Conservation (phyloP, 345 rosid genomes). For the Hibiscus mutabilis region DNA sequence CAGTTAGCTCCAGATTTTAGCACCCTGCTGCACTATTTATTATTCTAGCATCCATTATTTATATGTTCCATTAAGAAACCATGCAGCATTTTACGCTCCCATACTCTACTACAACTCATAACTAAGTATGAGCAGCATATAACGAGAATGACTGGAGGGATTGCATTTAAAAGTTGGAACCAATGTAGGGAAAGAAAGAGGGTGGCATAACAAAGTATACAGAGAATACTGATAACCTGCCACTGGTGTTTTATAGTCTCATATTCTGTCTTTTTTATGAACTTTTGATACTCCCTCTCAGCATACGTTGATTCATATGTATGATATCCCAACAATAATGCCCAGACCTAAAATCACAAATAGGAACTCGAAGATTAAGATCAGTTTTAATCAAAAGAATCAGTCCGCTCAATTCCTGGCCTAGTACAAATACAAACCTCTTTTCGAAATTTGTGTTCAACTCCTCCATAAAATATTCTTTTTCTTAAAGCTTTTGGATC, state of each 20-base stretch:
- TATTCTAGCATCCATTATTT: background rate
- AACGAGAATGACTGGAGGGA: background rate
- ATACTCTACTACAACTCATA: background rate
- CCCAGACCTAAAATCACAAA: slow-evolving; percentile 61
- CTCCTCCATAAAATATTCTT: slow-evolving; percentile 93
- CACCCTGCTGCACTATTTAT: background rate
- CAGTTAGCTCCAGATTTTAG: background rate
- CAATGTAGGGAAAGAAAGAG: background rate
- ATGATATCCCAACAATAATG: slow-evolving; percentile 79
- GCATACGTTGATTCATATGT: slow-evolving; percentile 77
- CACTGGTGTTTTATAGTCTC: slow-evolving; percentile 83
- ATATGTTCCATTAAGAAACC: background rate
- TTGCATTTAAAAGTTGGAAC: background rate
- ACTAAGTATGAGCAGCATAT: background rate
- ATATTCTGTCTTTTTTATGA: slow-evolving; percentile 62
- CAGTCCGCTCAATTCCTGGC: background rate
- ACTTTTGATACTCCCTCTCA: slow-evolving; percentile 70
- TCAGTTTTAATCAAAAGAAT: slow-evolving; percentile 3
- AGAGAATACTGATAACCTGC: slow-evolving; percentile 50
- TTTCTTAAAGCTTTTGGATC: slow-evolving; percentile 66
- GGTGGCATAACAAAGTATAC: background rate
- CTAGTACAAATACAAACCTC: slow-evolving; percentile 49
- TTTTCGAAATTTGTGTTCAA: slow-evolving; percentile 62
- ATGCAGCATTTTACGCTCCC: background rate
- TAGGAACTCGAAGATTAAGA: slow-evolving; percentile 13